Evolutionary conservation across 2,329 filamentous ascomycete species (phyloP), one percentile per base, ranked within the genome.

Genomic region (Colletotrichum trifolii): DNA sequence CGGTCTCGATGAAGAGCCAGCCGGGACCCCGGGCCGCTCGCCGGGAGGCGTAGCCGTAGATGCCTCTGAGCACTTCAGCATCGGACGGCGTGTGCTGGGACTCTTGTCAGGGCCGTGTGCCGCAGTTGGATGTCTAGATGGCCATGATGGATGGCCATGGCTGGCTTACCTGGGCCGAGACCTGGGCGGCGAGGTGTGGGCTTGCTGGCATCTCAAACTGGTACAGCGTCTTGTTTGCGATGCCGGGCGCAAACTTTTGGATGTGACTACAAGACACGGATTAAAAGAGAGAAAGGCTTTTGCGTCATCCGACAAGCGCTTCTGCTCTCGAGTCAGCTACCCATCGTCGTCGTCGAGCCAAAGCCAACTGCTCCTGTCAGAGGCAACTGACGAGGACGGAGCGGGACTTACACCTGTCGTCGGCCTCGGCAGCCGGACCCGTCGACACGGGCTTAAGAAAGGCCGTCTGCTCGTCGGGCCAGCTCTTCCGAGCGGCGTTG

Each of bases 361-460:
- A n/a, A 25, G 25, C 4, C 25, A 25, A 25, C 25, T 6, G 7
- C 5, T n/a, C 38, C n/a, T 12, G 55, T 49, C 12, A 39, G 48
- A 38, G 17, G 25, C 36, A 17, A 34, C 33, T 15, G 47, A 13
- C 49, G 25, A n/a, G 8, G 13, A 55, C 17, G 8, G 4, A 42
- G 34, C 13, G 35, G 39, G 36, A 54, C 64, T 2, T 72, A 82
- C 81, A 92, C 90, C 81, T 76, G 73, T 91, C 87, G 77, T 96
- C 93, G 13, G 90, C 89, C 60, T 94, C 91, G 34, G 86, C 78
- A 9, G 79, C 73, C 8, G 90, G 84, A 1, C 93, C 93, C 0
- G 93, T 96, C 2, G 92, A 95, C 2, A 96, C 89, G 0, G 93
- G 93, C 75, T 96, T 96, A 59, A 96, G 74, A 74, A 92, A 96